Evolutionary conservation across 169 alveolate genomes (phyloP), one percentile per base, ranked within the genome.

Genomic region (Plasmodium malariae): DNA sequence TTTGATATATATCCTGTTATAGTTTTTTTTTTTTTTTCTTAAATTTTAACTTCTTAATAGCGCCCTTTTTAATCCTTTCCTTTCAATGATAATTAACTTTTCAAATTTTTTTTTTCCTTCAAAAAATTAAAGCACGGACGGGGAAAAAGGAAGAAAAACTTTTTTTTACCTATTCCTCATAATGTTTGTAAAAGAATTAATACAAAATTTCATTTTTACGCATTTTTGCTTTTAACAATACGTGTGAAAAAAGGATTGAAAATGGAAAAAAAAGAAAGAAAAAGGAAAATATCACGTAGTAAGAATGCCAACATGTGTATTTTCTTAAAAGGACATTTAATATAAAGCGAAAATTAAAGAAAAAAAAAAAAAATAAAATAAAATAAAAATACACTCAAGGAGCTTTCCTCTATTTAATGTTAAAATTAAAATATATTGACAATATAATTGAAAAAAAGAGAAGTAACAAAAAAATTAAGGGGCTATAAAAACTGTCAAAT

Each of bases 401-500:
- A n/a, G n/a, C n/a, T n/a, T 69, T 69, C 19, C 34, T 36, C 55
- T 59, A 24, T 48, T 28, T 55, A 17, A 74, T 28, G 28, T 78
- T 63, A 68, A 78, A 78, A 68, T 78, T 78, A 49, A 62, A 78
- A 62, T 78, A 78, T 9, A 78, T 62, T 62, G 89, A 78, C 55
- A 78, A 63, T 45, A 62, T 45, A 34, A 78, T 78, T 17, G 78
- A 78, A 36, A 78, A 78, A 9, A 78, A 78, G 14, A 78, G 72
- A n/a, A 78, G 69, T 14, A 78, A 17, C 28, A 78, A 36, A 24
- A 78, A 78, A 43, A 78, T 78, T 54, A 78, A 49, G 9, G 89
- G 89, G 28, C 89, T 62, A 40, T 55, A 78, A 78, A 78, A 78
- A 19, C 89, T 78, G 71, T 78, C 89, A 19, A 78, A 78, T 65